phyloP scores from a whole-genome alignment of 2,329 filamentous ascomycete species.

The Colletotrichum gigasporum region DNA sequence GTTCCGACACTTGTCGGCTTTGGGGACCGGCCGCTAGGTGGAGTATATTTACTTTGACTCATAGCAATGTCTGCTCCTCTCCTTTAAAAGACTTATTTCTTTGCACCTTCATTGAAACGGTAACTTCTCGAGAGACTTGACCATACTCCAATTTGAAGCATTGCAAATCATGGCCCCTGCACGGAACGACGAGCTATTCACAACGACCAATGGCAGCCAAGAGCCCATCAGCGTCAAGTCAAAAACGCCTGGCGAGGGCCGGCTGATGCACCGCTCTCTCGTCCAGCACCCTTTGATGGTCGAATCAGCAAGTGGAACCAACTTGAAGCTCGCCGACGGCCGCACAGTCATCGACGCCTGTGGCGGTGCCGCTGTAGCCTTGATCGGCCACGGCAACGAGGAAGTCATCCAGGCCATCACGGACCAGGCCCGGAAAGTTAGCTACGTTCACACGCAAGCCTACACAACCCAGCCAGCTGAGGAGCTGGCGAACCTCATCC shows the following conservation, averaged over 20 bases:
- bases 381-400: conserved; percentile 42
- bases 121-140: too few relatives aligned
- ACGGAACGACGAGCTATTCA: conserved; percentile 23
- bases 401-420: conserved; percentile 41
- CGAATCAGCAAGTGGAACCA: conserved; percentile 51
- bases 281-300: conserved; percentile 44
- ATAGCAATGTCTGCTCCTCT: background rate
- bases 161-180: conserved; percentile 31
- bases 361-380: conserved; percentile 45
- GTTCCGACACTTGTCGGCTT: conserved; percentile 2
- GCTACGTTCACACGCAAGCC: conserved; percentile 40
- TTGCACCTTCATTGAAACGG: too few relatives aligned
- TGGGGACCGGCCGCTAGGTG: background rate
- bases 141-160: too few relatives aligned
- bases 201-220: background rate
- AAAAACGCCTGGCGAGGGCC: conserved; percentile 17
- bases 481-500: conserved; percentile 37
- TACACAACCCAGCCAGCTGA: conserved; percentile 55
- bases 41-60: conserved; percentile 1
- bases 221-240: background rate
- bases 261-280: conserved; percentile 47
- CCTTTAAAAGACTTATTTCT: too few relatives aligned
- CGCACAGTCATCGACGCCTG: conserved; percentile 45
- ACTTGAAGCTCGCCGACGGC: conserved; percentile 46
- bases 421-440: conserved; percentile 38